Conservation (phyloP, 2,329 filamentous ascomycete genomes). For the Xylaria sp. region DNA sequence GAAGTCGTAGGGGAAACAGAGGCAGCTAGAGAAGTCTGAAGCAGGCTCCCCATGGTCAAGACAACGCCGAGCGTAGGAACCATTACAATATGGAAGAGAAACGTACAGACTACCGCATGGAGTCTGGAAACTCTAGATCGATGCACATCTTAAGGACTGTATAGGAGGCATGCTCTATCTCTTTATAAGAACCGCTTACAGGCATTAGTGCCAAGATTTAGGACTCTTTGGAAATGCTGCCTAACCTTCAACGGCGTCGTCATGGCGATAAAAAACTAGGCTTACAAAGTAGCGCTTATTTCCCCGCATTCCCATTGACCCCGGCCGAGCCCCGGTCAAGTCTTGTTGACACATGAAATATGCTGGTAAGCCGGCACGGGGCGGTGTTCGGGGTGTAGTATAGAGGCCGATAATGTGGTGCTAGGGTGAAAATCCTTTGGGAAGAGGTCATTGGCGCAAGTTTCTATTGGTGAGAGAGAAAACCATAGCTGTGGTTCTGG, state of each 20-base stretch:
- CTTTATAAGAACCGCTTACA: slow-evolving; percentile 10
- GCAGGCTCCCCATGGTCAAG: slow-evolving; percentile 25
- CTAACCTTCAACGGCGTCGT: neutral
- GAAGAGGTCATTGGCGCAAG: too few relatives aligned
- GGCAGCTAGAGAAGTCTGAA: slow-evolving; percentile 19
- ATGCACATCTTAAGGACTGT: neutral
- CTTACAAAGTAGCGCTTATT: slow-evolving; percentile 5
- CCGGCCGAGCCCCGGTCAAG: neutral
- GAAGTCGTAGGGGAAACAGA: slow-evolving; percentile 10
- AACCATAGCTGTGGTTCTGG: too few relatives aligned
- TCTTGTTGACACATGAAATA: slow-evolving; percentile 6
- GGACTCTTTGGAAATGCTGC: neutral
- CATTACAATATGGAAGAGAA: slow-evolving; percentile 15
- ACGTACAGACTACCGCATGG: neutral
- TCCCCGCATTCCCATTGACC: slow-evolving; percentile 14
- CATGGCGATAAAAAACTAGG: slow-evolving; percentile 14
- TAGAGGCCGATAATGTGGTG: neutral
- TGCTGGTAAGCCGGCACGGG: slow-evolving; percentile 4
- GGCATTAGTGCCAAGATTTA: slow-evolving; percentile 6
- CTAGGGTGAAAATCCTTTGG: too few relatives aligned
- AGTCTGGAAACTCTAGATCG: neutral
- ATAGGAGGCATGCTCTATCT: neutral
- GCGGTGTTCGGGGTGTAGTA: neutral
- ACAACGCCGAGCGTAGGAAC: slow-evolving; percentile 4
- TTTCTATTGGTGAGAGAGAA: too few relatives aligned